Conservation (phyloP, 176 grass and related monocot genomes). For the Ananas comosus region DNA sequence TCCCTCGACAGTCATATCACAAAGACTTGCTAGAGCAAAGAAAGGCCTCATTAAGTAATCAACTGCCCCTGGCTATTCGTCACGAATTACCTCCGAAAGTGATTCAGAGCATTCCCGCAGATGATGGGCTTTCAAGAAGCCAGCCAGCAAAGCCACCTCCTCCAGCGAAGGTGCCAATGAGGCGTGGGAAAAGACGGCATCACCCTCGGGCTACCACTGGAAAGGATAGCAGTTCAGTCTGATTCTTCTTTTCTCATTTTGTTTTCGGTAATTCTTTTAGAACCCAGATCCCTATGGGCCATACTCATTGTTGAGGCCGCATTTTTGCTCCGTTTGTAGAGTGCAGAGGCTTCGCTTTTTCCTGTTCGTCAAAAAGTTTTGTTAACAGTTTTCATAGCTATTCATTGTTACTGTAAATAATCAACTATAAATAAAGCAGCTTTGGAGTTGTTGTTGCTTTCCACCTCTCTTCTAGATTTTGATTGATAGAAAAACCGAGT, state of each 20-base stretch:
- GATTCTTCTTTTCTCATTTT: conserved; percentile 22
- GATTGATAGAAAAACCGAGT: no score
- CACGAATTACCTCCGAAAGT: conserved; percentile 23
- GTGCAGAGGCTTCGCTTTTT: conserved; percentile 24
- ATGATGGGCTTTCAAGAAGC: background rate
- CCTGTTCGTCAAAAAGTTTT: conserved; percentile 38
- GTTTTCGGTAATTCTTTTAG: conserved; percentile 9
- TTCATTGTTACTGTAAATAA: conserved; percentile 62
- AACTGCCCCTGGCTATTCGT: conserved; percentile 17
- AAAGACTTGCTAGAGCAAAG: conserved; percentile 72
- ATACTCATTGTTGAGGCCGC: conserved; percentile 29
- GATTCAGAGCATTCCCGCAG: conserved; percentile 21
- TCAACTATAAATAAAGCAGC: conserved; percentile 12
- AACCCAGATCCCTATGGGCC: conserved; percentile 8
- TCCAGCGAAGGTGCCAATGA: conserved; percentile 39
- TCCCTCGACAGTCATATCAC: conserved; percentile 68
- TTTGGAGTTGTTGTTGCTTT: background rate
- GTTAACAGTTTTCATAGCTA: conserved; percentile 35
- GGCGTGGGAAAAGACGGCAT: conserved; percentile 36
- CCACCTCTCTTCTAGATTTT: no score
- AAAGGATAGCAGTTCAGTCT: conserved; percentile 38
- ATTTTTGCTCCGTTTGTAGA: conserved; percentile 17
- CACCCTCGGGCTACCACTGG: conserved; percentile 22
- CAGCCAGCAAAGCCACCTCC: conserved; percentile 28
- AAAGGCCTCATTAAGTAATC: conserved; percentile 30